These are phyloP conservation scores for Chenopodium suecicum DNA, from an alignment of 148 eudicot species.

Conservation along the genomic window DNA sequence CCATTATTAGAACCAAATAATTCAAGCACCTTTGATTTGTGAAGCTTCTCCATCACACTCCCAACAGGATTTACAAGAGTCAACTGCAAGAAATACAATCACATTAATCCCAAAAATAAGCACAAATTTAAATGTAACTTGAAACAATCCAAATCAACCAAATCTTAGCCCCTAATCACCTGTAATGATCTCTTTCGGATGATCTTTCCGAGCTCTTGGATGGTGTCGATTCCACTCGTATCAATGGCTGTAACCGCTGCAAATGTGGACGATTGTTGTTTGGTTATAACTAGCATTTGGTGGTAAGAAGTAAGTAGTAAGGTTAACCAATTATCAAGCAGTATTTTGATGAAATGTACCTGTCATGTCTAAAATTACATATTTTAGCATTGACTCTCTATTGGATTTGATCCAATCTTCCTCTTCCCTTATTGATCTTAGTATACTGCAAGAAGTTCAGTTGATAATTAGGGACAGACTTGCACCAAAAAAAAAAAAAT, in stretches of 20 bases:
- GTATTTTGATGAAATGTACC: conserved; percentile 38
- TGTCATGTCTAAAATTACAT: conserved; percentile 78
- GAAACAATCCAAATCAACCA: neutral
- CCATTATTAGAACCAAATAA: conserved; percentile 49
- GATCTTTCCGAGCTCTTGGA: conserved; percentile 61
- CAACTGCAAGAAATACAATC: conserved; percentile 32
- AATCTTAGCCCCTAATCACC: conserved; percentile 8
- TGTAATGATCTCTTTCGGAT: conserved; percentile 64
- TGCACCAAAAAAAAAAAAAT: neutral
- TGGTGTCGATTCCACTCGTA: conserved; percentile 77
- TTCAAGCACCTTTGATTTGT: conserved; percentile 59
- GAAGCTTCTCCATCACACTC: conserved; percentile 82
- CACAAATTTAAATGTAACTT: neutral
- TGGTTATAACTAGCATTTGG: neutral
- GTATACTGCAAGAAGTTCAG: conserved; percentile 47
- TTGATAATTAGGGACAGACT: conserved; percentile 8
- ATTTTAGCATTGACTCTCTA: conserved; percentile 46
- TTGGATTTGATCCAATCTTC: conserved; percentile 58
- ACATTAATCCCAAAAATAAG: neutral
- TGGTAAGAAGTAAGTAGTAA: neutral
- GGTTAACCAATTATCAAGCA: neutral
- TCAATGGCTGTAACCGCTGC: conserved; percentile 93
- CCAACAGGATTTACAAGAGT: conserved; percentile 78
- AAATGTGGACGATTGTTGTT: neutral
- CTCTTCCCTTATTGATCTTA: conserved; percentile 87